Conservation (phyloP, 805 yeast species). For the Wickerhamiella alocasiicola region DNA sequence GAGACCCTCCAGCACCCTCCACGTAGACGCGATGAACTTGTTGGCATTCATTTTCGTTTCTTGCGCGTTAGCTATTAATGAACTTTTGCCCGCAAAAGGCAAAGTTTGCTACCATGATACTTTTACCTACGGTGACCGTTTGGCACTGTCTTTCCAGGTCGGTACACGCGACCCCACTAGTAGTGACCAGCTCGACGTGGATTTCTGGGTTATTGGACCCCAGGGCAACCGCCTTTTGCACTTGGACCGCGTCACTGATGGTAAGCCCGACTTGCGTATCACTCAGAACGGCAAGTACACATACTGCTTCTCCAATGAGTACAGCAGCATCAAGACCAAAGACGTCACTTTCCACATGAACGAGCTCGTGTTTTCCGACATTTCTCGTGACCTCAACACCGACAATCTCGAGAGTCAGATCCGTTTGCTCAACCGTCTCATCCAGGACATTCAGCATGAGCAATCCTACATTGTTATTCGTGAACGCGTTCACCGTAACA, state of each 20-base stretch:
- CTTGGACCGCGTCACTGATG: constrained; percentile 55
- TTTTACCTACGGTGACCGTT: constrained; percentile 69
- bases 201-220: constrained; percentile 49
- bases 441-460: constrained; percentile 83
- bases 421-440: constrained; percentile 56
- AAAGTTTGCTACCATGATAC: constrained; percentile 80
- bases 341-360: constrained; percentile 94
- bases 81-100: constrained; percentile 68
- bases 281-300: constrained; percentile 57
- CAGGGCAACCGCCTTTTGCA: constrained; percentile 39
- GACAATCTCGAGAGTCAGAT: constrained; percentile 79
- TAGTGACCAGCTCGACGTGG: constrained; percentile 32
- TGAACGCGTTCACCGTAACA: constrained; percentile 95
- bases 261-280: constrained; percentile 61
- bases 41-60: constrained; percentile 13
- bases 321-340: constrained; percentile 54
- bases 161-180: constrained; percentile 60
- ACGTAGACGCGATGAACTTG: constrained; percentile 12
- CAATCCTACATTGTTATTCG: constrained; percentile 82
- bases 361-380: constrained; percentile 60
- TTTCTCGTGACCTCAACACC: constrained; percentile 65
- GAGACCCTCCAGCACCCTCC: constrained; percentile 3
- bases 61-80: constrained; percentile 52
- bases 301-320: constrained; percentile 88
- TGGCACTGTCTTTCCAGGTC: constrained; percentile 82